Evolutionary conservation across 2,329 filamentous ascomycete species (phyloP).

Genomic region (Colletotrichum plurivorum): DNA sequence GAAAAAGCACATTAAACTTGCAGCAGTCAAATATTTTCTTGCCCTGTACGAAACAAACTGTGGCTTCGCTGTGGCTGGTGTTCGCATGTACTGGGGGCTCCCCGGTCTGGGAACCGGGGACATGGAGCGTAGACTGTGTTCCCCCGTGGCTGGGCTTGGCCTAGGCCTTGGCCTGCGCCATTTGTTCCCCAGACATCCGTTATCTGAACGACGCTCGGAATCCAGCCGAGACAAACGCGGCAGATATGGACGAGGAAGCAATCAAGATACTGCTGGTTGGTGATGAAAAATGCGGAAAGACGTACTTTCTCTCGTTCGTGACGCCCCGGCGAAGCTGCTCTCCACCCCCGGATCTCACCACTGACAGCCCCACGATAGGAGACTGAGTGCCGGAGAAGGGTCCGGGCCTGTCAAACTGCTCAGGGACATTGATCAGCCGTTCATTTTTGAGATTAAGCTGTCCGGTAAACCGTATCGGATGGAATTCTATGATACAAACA

Average conservation of each 20-base stretch:
- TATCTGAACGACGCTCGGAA: constrained; percentile 24
- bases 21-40: background rate
- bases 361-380: constrained; percentile 52
- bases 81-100: constrained; percentile 29
- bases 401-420: constrained; percentile 63
- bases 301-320: constrained; percentile 73
- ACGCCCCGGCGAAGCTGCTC: constrained; percentile 23
- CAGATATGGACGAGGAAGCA: constrained; percentile 61
- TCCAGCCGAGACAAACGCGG: background rate
- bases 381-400: constrained; percentile 64
- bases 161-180: constrained; percentile 31
- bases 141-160: background rate
- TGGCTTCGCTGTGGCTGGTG: constrained; percentile 30
- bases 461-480: constrained; percentile 61
- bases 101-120: constrained; percentile 13
- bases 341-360: constrained; percentile 10
- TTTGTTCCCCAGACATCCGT: constrained; percentile 36
- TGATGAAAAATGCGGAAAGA: constrained; percentile 72
- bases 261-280: constrained; percentile 72
- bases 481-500: constrained; percentile 72
- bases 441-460: constrained; percentile 67
- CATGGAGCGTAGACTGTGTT: constrained; percentile 17
- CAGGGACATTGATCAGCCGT: constrained; percentile 72
- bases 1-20: background rate
- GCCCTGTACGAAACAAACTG: background rate